Conservation (phyloP, 176 grass and related monocot species). For the Lolium perenne region DNA sequence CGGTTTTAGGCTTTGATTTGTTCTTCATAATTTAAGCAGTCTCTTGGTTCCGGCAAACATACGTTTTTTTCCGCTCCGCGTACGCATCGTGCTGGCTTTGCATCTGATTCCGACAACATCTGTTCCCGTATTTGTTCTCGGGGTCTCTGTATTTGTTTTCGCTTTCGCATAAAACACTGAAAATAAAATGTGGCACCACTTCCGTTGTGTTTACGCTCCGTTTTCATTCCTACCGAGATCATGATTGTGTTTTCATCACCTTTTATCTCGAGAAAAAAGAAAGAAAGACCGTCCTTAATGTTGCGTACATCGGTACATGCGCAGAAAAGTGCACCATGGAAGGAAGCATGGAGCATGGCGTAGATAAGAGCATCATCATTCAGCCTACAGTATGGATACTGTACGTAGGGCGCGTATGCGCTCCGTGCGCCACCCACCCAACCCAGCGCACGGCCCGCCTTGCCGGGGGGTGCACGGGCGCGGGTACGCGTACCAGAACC, state of each 20-base stretch:
- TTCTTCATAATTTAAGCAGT: too few relatives aligned
- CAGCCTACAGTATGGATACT: not conserved
- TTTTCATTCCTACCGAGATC: not conserved
- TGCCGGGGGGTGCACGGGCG: not conserved
- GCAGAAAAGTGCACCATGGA: not conserved
- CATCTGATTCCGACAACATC: too few relatives aligned
- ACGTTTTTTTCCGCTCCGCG: too few relatives aligned
- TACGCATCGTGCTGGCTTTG: too few relatives aligned
- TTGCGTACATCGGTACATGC: not conserved
- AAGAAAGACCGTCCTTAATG: not conserved
- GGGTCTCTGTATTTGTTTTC: too few relatives aligned
- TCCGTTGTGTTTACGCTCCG: too few relatives aligned
- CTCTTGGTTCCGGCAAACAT: too few relatives aligned
- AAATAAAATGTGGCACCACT: too few relatives aligned
- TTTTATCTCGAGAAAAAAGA: not conserved
- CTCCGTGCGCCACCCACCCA: not conserved
- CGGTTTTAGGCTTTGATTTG: too few relatives aligned
- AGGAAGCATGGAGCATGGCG: not conserved
- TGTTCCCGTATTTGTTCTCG: too few relatives aligned
- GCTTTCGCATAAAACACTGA: too few relatives aligned
- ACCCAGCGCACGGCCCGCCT: not conserved
- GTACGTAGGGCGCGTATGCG: not conserved
- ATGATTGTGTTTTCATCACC: not conserved
- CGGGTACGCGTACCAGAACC: conserved; percentile 22
- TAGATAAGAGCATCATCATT: not conserved